phyloP scores from a whole-genome alignment of 768 basidiomycete species.

The Royoungia palumana region DNA sequence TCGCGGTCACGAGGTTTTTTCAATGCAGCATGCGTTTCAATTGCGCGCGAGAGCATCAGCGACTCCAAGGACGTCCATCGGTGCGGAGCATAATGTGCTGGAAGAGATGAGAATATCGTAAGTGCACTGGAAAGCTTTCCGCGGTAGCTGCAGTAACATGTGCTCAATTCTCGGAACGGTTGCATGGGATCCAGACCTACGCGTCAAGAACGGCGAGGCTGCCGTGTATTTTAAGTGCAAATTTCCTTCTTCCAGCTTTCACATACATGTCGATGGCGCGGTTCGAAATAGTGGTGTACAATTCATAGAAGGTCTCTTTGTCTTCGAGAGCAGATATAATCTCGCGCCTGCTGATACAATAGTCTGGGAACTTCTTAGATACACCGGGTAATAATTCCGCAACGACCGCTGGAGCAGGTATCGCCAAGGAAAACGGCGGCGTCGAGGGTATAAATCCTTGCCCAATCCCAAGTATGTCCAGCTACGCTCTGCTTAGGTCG shows the following conservation, averaged over 20 bases:
- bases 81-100: constrained; percentile 81
- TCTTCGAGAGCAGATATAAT: constrained; percentile 56
- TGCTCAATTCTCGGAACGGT: constrained; percentile 8
- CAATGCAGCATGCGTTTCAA: constrained; percentile 62
- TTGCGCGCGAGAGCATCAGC: constrained; percentile 70
- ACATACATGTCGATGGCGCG: constrained; percentile 83
- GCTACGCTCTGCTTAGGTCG: constrained; percentile 41
- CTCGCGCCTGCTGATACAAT: constrained; percentile 54
- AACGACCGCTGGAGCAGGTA: constrained; percentile 16
- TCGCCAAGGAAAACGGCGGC: constrained; percentile 68
- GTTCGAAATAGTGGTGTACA: constrained; percentile 74
- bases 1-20: constrained; percentile 62
- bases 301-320: constrained; percentile 64
- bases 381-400: constrained; percentile 15
- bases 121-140: constrained; percentile 60
- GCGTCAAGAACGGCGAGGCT: constrained; percentile 84
- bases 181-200: constrained; percentile 49
- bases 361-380: constrained; percentile 21
- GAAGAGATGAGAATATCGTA: constrained; percentile 72
- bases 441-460: constrained; percentile 65
- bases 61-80: constrained; percentile 79
- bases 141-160: constrained; percentile 53
- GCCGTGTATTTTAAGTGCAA: constrained; percentile 81
- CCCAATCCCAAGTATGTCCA: constrained; percentile 80
- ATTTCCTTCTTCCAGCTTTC: constrained; percentile 78